Evolutionary conservation across 495 filamentous ascomycete genomes (phyloP).

Genomic region (Amphirosellinia nigrospora): DNA sequence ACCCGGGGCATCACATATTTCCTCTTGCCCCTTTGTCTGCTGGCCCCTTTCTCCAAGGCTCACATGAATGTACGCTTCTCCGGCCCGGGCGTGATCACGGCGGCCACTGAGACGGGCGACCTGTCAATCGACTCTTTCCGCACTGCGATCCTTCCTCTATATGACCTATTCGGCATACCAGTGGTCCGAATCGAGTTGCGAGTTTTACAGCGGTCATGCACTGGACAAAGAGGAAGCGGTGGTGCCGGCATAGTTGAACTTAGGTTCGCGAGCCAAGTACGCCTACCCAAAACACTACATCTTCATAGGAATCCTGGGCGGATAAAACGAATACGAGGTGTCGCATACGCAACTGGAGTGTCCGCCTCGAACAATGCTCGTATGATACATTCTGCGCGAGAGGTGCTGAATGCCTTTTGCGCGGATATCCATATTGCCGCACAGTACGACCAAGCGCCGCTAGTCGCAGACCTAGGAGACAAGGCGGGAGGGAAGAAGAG

Average conservation of each 20-base stretch:
- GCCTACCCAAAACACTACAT: conserved; percentile 93
- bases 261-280: conserved; percentile 87
- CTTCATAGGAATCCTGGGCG: conserved; percentile 78
- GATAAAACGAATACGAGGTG: conserved; percentile 87
- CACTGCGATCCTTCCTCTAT: conserved; percentile 89
- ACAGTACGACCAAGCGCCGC: conserved; percentile 73
- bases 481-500: conserved; percentile 58
- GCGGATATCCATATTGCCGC: conserved; percentile 81
- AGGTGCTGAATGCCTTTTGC: conserved; percentile 82
- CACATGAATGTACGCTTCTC: conserved; percentile 86
- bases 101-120: conserved; percentile 79
- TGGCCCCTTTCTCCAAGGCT: conserved; percentile 92
- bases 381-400: conserved; percentile 90
- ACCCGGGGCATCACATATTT: conserved; percentile 89
- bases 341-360: conserved; percentile 90
- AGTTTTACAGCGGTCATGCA: conserved; percentile 78
- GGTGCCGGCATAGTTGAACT: conserved; percentile 93
- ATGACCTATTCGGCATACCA: conserved; percentile 83
- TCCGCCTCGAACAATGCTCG: conserved; percentile 89
- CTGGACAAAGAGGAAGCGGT: conserved; percentile 71
- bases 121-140: conserved; percentile 90
- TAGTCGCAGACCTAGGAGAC: conserved; percentile 64
- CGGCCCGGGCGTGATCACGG: conserved; percentile 93
- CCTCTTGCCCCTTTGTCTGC: conserved; percentile 82
- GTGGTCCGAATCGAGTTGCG: conserved; percentile 85